Evolutionary conservation across 1,284 basidiomycete species (phyloP), one percentile per base, ranked within the genome.

Genomic region (Cryptococcus jaspeensis): DNA sequence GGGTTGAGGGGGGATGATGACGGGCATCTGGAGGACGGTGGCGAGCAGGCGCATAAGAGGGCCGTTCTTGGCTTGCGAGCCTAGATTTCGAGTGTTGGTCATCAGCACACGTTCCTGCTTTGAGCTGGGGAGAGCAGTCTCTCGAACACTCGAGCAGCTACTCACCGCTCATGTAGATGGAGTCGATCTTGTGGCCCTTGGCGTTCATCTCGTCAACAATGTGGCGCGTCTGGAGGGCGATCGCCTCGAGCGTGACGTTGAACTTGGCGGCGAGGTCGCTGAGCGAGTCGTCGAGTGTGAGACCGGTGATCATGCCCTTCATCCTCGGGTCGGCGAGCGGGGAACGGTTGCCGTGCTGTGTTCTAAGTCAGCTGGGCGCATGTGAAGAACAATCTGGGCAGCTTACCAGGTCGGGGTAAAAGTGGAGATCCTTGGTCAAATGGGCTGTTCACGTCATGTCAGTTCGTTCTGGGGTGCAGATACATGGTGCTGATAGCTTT

Each of bases 321-420:
- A 98, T 97, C 53, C 84, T 85, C 23, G 89, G 83, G 75, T 99
- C 96, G 1, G 95, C 95, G 47, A 99, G 86, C 0, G 95, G 96
- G 0, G 94, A 97, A 59, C 95, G 85, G 78, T 99, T 99, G 36
- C 93, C 92, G 18, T 53, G 45, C 28, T 39, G 32, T 23, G 49
- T 58, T 36, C 28, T 32, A 4, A 32, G 28, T 32, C 28, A 60
- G 55, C 49, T 32, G 2, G 8, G 5, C 23, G 20, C 35, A 47
- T 15, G 6, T 13, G 36, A 3, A 22, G 11, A 37, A 22, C 18
- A 13, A 35, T 46, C 20, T 9, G 28, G 9, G 28, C 28, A 32
- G 68, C 81, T 78, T 65, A 82, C 80, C 61, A 97, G 83, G 74
- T 99, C 94, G 1, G 95, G 94, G 77, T 98, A 99, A 72, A 98